Base-by-base conservation (phyloP, 768 basidiomycete species). In the Lentinula lateritia region DNA sequence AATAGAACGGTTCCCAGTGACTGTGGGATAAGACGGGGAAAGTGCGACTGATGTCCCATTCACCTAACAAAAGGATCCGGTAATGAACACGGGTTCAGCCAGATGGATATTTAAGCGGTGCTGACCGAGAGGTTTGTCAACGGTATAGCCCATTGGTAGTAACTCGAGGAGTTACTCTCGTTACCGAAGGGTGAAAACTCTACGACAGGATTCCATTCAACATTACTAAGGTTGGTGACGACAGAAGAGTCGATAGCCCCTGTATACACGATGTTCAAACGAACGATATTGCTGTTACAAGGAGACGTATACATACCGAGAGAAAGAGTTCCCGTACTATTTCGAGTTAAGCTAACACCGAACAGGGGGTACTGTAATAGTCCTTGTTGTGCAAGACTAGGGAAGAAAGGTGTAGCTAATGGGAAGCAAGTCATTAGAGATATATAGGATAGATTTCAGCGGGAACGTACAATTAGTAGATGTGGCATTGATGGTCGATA, bases 171-270 rank as follows among this genome's bases (percentile, higher is more conserved):
- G 63, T 84, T 87, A 63, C 74, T 81, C 64, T 83, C 81, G 5
- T 75, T 70, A 6, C 76, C 80, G 61, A 89, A 75, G 4, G 91
- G 91, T 18, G 85, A 76, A 67, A 93, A 93, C 12, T 90, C 81
- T 15, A 86, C 83, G 1, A 93, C 88, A 45, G 83, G 80, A 64
- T 87, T 88, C 91, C 91, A 93, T 53, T 77, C 79, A 34, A 93
- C 86, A 16, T 78, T 66, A 60, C 78, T 85, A 2, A 76, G 69
- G 68, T 90, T 83, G 32, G 71, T 76, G 15, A 93, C 87, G 15
- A 92, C 75, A 5, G 86, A 83, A 1, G 80, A 77, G 70, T 93
- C 91, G 45, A 93, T 78, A 13, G 90, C 91, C n/a, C 90, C 90
- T 90, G 1, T 46, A n/a, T 35, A 36, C 13, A 6, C 50, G n/a